Evolutionary conservation across 2,329 filamentous ascomycete genomes (phyloP), one percentile per base, ranked within the genome.

Genomic region (Fusarium redolens): DNA sequence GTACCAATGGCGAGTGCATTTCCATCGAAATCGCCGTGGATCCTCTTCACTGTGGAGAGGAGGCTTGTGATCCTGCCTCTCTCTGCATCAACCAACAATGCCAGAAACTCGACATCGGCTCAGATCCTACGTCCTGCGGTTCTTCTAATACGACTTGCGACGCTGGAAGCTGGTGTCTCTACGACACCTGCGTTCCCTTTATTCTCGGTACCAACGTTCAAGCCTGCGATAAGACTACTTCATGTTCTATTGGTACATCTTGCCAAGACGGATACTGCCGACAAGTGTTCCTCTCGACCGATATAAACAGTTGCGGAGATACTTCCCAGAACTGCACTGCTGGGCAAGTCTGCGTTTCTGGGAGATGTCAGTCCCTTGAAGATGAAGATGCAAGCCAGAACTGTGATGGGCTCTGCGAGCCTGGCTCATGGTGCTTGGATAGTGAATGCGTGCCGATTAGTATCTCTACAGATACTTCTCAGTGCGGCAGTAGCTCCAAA

Each of bases 131-230:
- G 7, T 60, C 59, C 5, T 75, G 73, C 13, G 73, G 73, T 1
- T 17, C 35, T 15, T 44, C 48, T 7, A 58, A 74, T 10, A 61
- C 43, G 9, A 33, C 41, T 11, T 75, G 73, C 30, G 50, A 58
- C 17, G 54, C 70, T 13, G 73, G 73, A 52, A 75, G 59, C 43
- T 75, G 73, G 73, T 75, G 73, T 14, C 58, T 75, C 5, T 61
- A 69, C 2, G 67, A 66, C 7, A 33, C 15, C 2, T 75, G 73
- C 14, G 51, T 61, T 7, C 73, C 73, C 1, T 75, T 75, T 14
- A 54, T 71, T 13, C 35, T 75, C 15, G 73, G 72, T 14, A 75
- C 72, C 14, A 63, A 71, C 25, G 35, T 41, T 4, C 68, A 74
- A 35, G 6, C 64, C 20, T 74, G 72, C 45, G 61, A 72, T 22